Conservation (phyloP, 2,329 filamentous ascomycete genomes). For the Stagonosporopsis cucurbitacearum region DNA sequence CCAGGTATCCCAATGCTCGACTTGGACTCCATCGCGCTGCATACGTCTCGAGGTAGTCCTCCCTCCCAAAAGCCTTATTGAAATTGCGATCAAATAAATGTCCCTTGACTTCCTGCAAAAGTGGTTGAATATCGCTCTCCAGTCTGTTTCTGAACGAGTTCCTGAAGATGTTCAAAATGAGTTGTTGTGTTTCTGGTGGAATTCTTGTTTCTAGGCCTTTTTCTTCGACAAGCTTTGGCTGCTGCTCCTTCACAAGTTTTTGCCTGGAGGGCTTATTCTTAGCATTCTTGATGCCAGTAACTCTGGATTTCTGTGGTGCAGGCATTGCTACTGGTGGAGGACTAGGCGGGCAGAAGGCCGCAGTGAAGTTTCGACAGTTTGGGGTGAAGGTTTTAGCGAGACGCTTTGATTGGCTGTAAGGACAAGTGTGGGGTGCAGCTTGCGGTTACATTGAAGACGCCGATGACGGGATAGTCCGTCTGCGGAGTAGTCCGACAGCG, state of each 20-base stretch:
- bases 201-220: slow-evolving; percentile 36
- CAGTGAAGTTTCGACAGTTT: slow-evolving; percentile 16
- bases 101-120: slow-evolving; percentile 82
- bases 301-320: slow-evolving; percentile 4
- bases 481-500: not conserved
- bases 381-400: slow-evolving; percentile 18
- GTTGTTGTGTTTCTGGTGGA: slow-evolving; percentile 67
- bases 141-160: slow-evolving; percentile 61
- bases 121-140: slow-evolving; percentile 56
- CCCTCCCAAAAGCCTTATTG: slow-evolving; percentile 73
- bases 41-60: slow-evolving; percentile 79
- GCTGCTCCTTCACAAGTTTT: slow-evolving; percentile 18
- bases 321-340: slow-evolving; percentile 8
- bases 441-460: not conserved
- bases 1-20: slow-evolving; percentile 80
- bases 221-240: slow-evolving; percentile 12
- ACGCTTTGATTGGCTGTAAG: slow-evolving; percentile 5
- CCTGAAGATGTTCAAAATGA: slow-evolving; percentile 75
- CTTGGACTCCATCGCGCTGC: slow-evolving; percentile 90
- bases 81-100: slow-evolving; percentile 90
- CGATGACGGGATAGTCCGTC: not conserved
- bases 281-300: slow-evolving; percentile 24
- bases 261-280: slow-evolving; percentile 20
- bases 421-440: slow-evolving; percentile 12
- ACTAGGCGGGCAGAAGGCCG: slow-evolving; percentile 13